Evolutionary conservation across 2,329 filamentous ascomycete genomes (phyloP), one percentile per base, ranked within the genome.

Genomic region (Magnaporthiopsis rhizophila): DNA sequence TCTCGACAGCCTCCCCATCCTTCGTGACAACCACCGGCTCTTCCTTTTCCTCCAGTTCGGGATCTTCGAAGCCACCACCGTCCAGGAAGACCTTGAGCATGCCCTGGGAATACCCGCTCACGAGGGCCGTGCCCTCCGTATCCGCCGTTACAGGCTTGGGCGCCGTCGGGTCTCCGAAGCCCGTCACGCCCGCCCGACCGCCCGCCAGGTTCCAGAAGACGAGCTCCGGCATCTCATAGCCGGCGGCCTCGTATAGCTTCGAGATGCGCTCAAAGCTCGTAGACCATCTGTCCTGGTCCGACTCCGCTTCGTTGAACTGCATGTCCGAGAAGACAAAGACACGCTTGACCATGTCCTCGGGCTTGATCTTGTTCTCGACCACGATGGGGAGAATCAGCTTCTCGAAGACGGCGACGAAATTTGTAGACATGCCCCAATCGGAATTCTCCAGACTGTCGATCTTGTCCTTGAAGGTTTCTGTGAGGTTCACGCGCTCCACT

Each of bases 291-390:
- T 13, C n/a, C 13, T 32, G 36, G 24, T 5, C 3, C 62, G 36
- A 3, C 45, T 66, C 64, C 1, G 78, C 78, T 0, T 65, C 0
- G 66, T 87, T 72, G 69, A 87, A 87, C 59, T 86, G 83, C 84
- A 87, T 86, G 69, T 86, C 84, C 59, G 76, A 81, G 68, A 87
- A 86, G 45, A 87, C 80, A 68, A 87, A 86, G 21, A 87, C 70
- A 4, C 81, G 80, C 73, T 85, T 86, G 21, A 86, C 79, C 83
- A 87, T 87, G 56, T 87, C 79, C 64, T 85, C 81, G 56, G 76
- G 79, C 67, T 74, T 77, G 45, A 87, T 68, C 13, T 81, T 77
- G 67, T 84, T 76, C 60, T 75, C 59, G 9, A 80, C 63, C 0
- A 84, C 84, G 75, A 84, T 78, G 2, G 82, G 82, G 0, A 87